Evolutionary conservation across 257 asterid genomes (phyloP), one percentile per base, ranked within the genome.

Genomic region (Solanum sejunctum): DNA sequence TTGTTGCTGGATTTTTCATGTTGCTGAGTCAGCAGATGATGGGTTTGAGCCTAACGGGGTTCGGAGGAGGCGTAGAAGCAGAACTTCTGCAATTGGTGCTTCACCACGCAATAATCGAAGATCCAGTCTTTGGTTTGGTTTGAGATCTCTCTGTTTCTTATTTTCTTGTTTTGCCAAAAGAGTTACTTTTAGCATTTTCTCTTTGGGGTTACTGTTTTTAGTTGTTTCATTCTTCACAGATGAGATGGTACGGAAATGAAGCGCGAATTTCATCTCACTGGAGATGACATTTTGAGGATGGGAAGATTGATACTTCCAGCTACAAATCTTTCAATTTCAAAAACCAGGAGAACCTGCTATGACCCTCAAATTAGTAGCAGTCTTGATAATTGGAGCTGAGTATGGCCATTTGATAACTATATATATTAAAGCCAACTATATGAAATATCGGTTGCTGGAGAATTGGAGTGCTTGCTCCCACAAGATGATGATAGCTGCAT

Each of bases 91-190:
- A 1, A 26, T 85, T 28, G 89, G 82, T 23, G 89, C 89, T 26
- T 94, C 99, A 23, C 98, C 97, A 4, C 91, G 97, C 88, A 84
- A 86, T 64, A 89, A 95, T 63, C 86, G 97, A 2, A 97, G 92
- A 85, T 95, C 99, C 57, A 97, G 98, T 92, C 97, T 95, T 83
- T 97, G 98, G 99, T 97, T 97, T 69, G 99, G 98, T 43, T 90
- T 97, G 45, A 98, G 99, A 7, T 90, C 96, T 17, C 89, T 95
- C 60, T 94, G 95, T 87, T 94, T 93, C 85, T 85, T 94, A 85
- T 97, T 97, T 83, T 95, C 98, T 85, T 93, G 95, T 86, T 97
- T 93, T 85, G 84, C 97, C 3, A 88, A 60, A 83, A 95, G 97
- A 12, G 88, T 94, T 66, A 88, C 83, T 78, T 92, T 93, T 82